Evolutionary conservation across 768 basidiomycete species (phyloP).

Genomic region (Rhodotorula toruloides): DNA sequence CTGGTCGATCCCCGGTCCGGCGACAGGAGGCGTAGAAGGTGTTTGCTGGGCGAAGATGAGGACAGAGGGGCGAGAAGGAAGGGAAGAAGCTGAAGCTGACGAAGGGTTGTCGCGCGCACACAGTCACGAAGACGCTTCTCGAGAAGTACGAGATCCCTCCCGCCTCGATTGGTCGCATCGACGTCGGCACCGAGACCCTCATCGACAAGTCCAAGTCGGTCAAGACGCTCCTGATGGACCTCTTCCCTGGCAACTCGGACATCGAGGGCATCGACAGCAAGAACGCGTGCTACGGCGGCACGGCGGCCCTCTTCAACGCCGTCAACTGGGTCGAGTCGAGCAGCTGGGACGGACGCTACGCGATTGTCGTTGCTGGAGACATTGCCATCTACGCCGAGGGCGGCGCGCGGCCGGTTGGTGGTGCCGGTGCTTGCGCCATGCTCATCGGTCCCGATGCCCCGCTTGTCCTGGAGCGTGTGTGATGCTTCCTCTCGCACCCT

Average conservation of each 20-base stretch:
- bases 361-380: constrained; percentile 92
- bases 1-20: too few relatives aligned
- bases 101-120: neutral
- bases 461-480: constrained; percentile 87
- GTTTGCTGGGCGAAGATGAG: too few relatives aligned
- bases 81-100: neutral
- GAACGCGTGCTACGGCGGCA: constrained; percentile 98
- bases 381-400: constrained; percentile 98
- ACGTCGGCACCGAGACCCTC: constrained; percentile 97
- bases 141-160: constrained; percentile 95
- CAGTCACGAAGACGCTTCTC: constrained; percentile 82
- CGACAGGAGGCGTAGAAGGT: too few relatives aligned
- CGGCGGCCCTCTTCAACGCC: constrained; percentile 96
- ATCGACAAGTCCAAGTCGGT: constrained; percentile 99
- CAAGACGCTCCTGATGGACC: constrained; percentile 97
- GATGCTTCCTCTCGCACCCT: neutral
- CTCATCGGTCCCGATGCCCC: constrained; percentile 96
- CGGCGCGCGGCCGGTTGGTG: constrained; percentile 87
- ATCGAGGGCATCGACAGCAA: constrained; percentile 99
- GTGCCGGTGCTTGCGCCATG: constrained; percentile 90
- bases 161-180: constrained; percentile 90
- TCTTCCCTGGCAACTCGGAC: constrained; percentile 90
- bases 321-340: constrained; percentile 96
- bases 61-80: too few relatives aligned
- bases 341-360: constrained; percentile 96